Percentiles rank a stretch among this genome's conserved stretches.
Conservation (phyloP, 1,284 basidiomycete species). For the Thecaphora frezii region DNA sequence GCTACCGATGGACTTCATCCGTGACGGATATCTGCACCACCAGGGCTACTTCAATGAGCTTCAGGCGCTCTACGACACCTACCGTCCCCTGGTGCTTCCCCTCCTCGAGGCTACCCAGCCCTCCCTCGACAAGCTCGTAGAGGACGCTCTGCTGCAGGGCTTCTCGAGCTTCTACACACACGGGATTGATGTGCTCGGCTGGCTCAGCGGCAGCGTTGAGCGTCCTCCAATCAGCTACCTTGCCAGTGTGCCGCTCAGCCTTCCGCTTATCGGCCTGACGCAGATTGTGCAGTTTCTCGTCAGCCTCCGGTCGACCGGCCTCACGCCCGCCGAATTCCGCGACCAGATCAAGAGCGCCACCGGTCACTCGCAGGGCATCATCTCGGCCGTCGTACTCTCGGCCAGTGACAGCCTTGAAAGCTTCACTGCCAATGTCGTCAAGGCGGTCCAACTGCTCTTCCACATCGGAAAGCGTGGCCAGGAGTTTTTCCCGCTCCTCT, state of each 20-base stretch:
- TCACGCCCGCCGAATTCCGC: slow-evolving; percentile 79
- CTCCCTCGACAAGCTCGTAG: slow-evolving; percentile 35
- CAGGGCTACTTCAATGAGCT: slow-evolving; percentile 92
- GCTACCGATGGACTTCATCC: too few relatives aligned
- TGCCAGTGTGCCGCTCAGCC: slow-evolving; percentile 89
- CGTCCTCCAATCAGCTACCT: slow-evolving; percentile 84
- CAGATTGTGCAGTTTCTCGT: slow-evolving; percentile 91
- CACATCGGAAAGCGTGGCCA: slow-evolving; percentile 90
- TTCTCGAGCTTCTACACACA: slow-evolving; percentile 75
- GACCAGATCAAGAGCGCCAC: slow-evolving; percentile 79
- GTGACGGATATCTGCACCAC: slow-evolving; percentile 11
- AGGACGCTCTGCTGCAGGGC: slow-evolving; percentile 60
- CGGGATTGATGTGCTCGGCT: slow-evolving; percentile 79
- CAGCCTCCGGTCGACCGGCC: slow-evolving; percentile 71
- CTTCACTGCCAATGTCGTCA: slow-evolving; percentile 74
- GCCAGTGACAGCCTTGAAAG: slow-evolving; percentile 74
- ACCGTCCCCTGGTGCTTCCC: slow-evolving; percentile 78
- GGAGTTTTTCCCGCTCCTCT: slow-evolving; percentile 88
- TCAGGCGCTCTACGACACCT: slow-evolving; percentile 84
- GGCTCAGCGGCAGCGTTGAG: slow-evolving; percentile 73
- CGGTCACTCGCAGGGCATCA: slow-evolving; percentile 94
- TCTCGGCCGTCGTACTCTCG: slow-evolving; percentile 84
- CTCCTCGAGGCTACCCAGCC: slow-evolving; percentile 70
- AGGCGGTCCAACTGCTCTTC: slow-evolving; percentile 88
- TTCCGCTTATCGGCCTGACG: slow-evolving; percentile 92